A percentile compares a stretch with the other conserved stretches of the same genome.
phyloP scores from a whole-genome alignment of 2,329 filamentous ascomycete species.

The Xylaria sp. region DNA sequence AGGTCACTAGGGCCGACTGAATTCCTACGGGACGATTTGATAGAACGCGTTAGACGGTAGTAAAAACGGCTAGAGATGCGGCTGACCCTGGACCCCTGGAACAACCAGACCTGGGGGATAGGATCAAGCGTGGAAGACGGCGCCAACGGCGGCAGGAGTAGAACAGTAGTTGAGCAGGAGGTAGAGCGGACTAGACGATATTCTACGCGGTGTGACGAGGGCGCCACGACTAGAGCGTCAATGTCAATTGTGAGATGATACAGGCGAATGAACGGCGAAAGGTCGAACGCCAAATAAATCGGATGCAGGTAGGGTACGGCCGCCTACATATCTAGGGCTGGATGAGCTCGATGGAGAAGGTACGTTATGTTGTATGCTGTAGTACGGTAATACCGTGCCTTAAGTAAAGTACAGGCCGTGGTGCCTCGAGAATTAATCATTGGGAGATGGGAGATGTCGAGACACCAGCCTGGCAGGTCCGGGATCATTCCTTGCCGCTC shows the following conservation, averaged over 20 bases:
- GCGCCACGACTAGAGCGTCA: conserved; percentile 17
- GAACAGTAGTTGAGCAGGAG: background rate
- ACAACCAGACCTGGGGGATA: conserved; percentile 14
- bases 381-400: conserved; percentile 10
- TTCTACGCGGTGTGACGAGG: conserved; percentile 27
- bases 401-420: background rate
- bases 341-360: conserved; percentile 25
- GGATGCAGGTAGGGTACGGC: conserved; percentile 29
- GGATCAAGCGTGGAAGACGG: conserved; percentile 17
- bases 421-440: conserved; percentile 15
- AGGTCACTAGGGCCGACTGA: conserved; percentile 34
- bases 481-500: conserved; percentile 27
- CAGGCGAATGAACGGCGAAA: conserved; percentile 29
- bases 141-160: conserved; percentile 24
- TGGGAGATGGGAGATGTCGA: conserved; percentile 7
- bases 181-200: conserved; percentile 10
- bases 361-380: conserved; percentile 8
- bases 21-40: conserved; percentile 26
- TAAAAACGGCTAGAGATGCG: conserved; percentile 31
- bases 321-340: conserved; percentile 35
- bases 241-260: conserved; percentile 24
- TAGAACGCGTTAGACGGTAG: conserved; percentile 25
- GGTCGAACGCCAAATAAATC: conserved; percentile 28
- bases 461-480: background rate
- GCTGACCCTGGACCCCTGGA: conserved; percentile 39